Evolutionary conservation across 495 filamentous ascomycete species (phyloP).

Genomic region (Aspergillus coremiiformis): DNA sequence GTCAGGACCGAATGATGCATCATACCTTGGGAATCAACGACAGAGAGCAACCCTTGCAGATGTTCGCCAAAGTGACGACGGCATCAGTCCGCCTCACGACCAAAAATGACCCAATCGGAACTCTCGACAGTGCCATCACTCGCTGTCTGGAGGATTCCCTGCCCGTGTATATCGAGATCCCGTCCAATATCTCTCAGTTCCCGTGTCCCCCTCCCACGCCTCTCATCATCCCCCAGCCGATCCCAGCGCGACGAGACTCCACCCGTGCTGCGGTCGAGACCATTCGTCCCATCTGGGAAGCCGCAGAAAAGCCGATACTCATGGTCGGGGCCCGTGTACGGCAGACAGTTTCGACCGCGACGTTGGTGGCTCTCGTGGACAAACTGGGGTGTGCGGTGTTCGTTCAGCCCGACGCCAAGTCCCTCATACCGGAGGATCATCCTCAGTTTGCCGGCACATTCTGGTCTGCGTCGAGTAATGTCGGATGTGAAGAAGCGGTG

Average conservation of each 20-base stretch:
- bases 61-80: not conserved
- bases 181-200: not conserved
- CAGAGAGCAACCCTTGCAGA: constrained; percentile 1
- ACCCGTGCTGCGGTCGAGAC: not conserved
- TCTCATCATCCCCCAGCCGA: not conserved
- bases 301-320: not conserved
- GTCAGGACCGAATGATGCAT: not conserved
- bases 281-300: not conserved
- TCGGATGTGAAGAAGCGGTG: not conserved
- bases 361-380: not conserved
- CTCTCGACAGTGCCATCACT: not conserved
- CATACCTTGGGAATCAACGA: constrained; percentile 1
- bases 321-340: constrained; percentile 3
- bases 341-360: not conserved
- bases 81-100: not conserved
- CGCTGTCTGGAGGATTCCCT: not conserved
- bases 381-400: constrained; percentile 9
- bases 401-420: constrained; percentile 12
- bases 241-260: not conserved
- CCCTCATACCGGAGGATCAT: constrained; percentile 4
- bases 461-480: constrained; percentile 1
- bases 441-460: constrained; percentile 9
- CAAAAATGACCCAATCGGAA: not conserved
- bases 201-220: not conserved
- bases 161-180: constrained; percentile 14